phyloP scores from a whole-genome alignment of 345 rosid species.

The Dipteronia sinensis region DNA sequence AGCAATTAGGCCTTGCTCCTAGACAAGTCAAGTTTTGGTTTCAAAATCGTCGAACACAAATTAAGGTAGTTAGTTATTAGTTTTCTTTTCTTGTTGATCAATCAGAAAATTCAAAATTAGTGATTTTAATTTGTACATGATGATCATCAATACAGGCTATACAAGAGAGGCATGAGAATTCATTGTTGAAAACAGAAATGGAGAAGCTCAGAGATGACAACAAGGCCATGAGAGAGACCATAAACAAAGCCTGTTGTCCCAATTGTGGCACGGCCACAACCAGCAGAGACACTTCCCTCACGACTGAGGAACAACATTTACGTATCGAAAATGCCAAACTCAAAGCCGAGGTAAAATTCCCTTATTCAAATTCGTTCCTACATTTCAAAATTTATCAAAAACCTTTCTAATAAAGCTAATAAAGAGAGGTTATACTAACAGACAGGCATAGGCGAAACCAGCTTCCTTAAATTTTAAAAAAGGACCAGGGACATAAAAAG shows the following conservation, averaged over 20 bases:
- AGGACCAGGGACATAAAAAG: no score
- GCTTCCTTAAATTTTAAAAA: no score
- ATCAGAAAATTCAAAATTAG: not conserved
- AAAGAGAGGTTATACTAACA: no score
- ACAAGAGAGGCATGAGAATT: constrained; percentile 96
- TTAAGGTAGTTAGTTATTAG: constrained; percentile 57
- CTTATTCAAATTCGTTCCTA: no score
- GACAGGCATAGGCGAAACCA: no score
- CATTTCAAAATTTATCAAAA: not conserved
- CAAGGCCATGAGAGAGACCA: constrained; percentile 81
- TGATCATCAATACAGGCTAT: constrained; percentile 52
- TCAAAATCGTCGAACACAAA: constrained; percentile 96
- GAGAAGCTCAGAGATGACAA: constrained; percentile 88
- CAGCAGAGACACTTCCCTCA: constrained; percentile 42
- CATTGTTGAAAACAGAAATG: constrained; percentile 76
- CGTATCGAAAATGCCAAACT: constrained; percentile 88
- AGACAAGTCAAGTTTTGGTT: constrained; percentile 99
- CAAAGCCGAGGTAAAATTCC: constrained; percentile 63
- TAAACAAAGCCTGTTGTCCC: constrained; percentile 75
- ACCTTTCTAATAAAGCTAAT: no score
- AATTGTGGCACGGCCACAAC: constrained; percentile 75
- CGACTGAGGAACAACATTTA: constrained; percentile 65
- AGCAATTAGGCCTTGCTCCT: constrained; percentile 91
- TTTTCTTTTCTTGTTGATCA: not conserved
- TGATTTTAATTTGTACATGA: no score